Evolutionary conservation across 768 basidiomycete genomes (phyloP).

Genomic region (Aureoboletus auriporus): DNA sequence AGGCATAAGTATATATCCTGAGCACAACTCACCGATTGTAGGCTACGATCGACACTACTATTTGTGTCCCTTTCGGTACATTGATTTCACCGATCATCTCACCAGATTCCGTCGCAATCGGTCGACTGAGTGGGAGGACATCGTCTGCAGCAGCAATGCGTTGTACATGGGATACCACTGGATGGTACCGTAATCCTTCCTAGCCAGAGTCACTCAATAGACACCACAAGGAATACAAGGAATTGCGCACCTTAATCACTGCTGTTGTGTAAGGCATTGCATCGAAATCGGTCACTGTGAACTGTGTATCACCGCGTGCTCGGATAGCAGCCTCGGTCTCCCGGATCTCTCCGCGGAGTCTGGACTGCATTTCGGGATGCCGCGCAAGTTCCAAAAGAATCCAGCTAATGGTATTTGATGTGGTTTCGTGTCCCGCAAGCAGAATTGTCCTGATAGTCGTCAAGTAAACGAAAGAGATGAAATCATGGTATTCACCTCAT

Average conservation of each 20-base stretch:
- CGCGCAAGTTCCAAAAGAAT: constrained; percentile 49
- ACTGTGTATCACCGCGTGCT: not conserved
- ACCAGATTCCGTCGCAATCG: constrained; percentile 25
- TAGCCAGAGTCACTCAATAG: not conserved
- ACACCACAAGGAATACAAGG: no score
- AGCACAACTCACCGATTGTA: constrained; percentile 25
- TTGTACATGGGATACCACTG: constrained; percentile 48
- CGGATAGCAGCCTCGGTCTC: not conserved
- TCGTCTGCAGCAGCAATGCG: constrained; percentile 52
- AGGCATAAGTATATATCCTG: not conserved
- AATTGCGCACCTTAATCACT: constrained; percentile 26
- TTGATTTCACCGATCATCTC: constrained; percentile 32
- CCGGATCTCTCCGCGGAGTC: constrained; percentile 41
- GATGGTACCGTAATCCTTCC: constrained; percentile 43
- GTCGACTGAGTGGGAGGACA: constrained; percentile 17
- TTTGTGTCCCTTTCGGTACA: constrained; percentile 35
- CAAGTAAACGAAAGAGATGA: not conserved
- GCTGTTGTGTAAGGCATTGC: constrained; percentile 40
- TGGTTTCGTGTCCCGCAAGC: constrained; percentile 48
- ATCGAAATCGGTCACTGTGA: constrained; percentile 40
- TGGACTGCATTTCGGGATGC: constrained; percentile 52
- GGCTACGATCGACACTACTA: constrained; percentile 39
- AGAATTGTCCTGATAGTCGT: constrained; percentile 36
- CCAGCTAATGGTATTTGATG: constrained; percentile 43
- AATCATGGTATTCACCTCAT: constrained; percentile 11